These are phyloP conservation scores for Calonectria pteridis DNA, from an alignment of 2,329 filamentous ascomycete genomes.

Conservation along the genomic window DNA sequence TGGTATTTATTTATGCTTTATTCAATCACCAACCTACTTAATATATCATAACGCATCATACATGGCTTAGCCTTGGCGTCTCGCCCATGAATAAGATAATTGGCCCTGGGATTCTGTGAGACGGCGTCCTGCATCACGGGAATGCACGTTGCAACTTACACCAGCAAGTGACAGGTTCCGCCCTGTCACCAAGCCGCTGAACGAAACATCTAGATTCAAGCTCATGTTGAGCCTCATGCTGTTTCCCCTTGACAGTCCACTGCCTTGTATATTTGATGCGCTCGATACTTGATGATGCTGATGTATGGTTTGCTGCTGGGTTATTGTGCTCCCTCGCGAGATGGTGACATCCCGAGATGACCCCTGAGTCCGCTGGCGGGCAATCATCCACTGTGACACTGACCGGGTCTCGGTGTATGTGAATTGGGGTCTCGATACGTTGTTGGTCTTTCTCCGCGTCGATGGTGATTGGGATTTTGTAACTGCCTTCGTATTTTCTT, in stretches of 20 bases:
- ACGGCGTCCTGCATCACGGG: neutral
- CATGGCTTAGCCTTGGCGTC: slow-evolving; percentile 26
- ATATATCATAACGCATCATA: neutral
- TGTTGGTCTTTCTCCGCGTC: slow-evolving; percentile 12
- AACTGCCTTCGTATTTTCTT: neutral
- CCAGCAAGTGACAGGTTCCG: slow-evolving; percentile 41
- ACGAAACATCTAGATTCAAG: slow-evolving; percentile 39
- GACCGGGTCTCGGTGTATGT: slow-evolving; percentile 34
- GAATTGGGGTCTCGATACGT: slow-evolving; percentile 21
- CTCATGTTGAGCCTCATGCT: slow-evolving; percentile 44
- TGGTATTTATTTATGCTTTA: neutral
- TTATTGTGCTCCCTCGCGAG: slow-evolving; percentile 33
- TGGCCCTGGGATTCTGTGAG: slow-evolving; percentile 36
- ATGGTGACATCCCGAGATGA: slow-evolving; percentile 20
- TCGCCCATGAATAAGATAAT: slow-evolving; percentile 40
- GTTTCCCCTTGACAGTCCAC: slow-evolving; percentile 28
- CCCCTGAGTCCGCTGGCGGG: slow-evolving; percentile 27
- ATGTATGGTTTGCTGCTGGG: slow-evolving; percentile 39
- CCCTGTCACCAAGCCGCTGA: slow-evolving; percentile 42
- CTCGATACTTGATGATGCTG: slow-evolving; percentile 22
- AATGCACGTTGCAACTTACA: slow-evolving; percentile 27
- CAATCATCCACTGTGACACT: slow-evolving; percentile 40
- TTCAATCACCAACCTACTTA: neutral
- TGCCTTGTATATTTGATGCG: neutral
- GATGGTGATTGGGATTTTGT: neutral